A percentile compares a stretch with the other conserved stretches of the same genome.
Evolutionary conservation across 23 red algal genomes (phyloP).

Genomic region (Chondrus crispus): DNA sequence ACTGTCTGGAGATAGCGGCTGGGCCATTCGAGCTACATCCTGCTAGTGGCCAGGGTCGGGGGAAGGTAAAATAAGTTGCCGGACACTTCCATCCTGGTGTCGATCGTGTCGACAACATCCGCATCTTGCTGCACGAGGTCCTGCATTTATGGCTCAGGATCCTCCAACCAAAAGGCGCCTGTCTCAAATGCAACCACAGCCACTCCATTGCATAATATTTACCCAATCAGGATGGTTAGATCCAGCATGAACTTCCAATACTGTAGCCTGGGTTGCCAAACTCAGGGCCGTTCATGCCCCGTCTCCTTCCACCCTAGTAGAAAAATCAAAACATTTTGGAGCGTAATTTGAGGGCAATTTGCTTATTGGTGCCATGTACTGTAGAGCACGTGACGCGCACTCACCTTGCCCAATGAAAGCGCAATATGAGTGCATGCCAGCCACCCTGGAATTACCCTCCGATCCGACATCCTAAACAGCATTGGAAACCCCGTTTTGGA

Average conservation of each 20-base stretch:
- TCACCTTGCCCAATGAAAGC: no score
- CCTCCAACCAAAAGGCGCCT: constrained; percentile 55
- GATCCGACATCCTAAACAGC: no score
- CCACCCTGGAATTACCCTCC: no score
- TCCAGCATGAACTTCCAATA: constrained; percentile 60
- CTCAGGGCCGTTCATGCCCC: no score
- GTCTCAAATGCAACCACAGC: constrained; percentile 55
- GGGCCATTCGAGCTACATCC: constrained; percentile 44
- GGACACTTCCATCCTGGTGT: constrained; percentile 34
- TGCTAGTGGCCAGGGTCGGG: constrained; percentile 27
- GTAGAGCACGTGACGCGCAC: no score
- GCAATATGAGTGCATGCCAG: no score
- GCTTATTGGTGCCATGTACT: no score
- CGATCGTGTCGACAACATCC: constrained; percentile 52
- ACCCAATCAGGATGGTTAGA: constrained; percentile 21
- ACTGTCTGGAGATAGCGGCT: no score
- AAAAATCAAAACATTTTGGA: no score
- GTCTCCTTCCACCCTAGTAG: no score
- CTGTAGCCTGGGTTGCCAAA: constrained; percentile 63
- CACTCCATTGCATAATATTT: constrained; percentile 12
- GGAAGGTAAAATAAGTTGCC: constrained; percentile 61
- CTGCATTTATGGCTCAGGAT: constrained; percentile 41
- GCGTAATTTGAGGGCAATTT: no score
- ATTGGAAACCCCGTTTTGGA: no score
- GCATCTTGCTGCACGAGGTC: constrained; percentile 11